Evolutionary conservation across 2,329 filamentous ascomycete genomes (phyloP).

Genomic region (Penicillium oxalicum): DNA sequence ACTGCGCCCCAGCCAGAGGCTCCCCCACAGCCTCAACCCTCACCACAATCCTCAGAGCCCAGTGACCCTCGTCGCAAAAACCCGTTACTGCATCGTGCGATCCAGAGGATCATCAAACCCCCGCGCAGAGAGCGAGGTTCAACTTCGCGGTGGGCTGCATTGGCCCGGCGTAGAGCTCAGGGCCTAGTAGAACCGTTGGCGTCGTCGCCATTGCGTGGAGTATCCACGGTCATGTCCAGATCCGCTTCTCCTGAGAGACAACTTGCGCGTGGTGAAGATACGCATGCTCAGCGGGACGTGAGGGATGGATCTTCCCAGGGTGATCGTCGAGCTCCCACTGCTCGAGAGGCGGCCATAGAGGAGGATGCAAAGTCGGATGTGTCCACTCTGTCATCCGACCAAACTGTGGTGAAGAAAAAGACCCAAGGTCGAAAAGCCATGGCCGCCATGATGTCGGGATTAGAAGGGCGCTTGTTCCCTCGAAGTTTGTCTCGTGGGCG

Average conservation of each 20-base stretch:
- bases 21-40: slow-evolving; percentile 1
- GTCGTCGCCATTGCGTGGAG: slow-evolving; percentile 32
- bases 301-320: slow-evolving; percentile 31
- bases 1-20: slow-evolving; percentile 61
- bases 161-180: slow-evolving; percentile 18
- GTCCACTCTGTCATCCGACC: slow-evolving; percentile 7
- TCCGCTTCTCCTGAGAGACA: slow-evolving; percentile 26
- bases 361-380: slow-evolving; percentile 10
- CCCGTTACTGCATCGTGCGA: slow-evolving; percentile 50
- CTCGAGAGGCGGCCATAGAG: slow-evolving; percentile 2
- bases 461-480: slow-evolving; percentile 31
- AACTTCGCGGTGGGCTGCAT: slow-evolving; percentile 1
- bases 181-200: slow-evolving; percentile 22
- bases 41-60: not conserved
- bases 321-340: slow-evolving; percentile 14
- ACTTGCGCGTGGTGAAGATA: slow-evolving; percentile 30
- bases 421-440: slow-evolving; percentile 37
- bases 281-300: slow-evolving; percentile 28
- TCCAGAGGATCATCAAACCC: slow-evolving; percentile 58
- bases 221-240: slow-evolving; percentile 28
- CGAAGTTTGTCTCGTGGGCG: slow-evolving; percentile 33
- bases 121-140: slow-evolving; percentile 16
- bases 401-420: slow-evolving; percentile 9
- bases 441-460: slow-evolving; percentile 42
- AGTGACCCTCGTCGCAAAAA: not conserved